Base-by-base conservation (phyloP, 2,329 filamentous ascomycete genomes). In the Diplodia seriata region DNA sequence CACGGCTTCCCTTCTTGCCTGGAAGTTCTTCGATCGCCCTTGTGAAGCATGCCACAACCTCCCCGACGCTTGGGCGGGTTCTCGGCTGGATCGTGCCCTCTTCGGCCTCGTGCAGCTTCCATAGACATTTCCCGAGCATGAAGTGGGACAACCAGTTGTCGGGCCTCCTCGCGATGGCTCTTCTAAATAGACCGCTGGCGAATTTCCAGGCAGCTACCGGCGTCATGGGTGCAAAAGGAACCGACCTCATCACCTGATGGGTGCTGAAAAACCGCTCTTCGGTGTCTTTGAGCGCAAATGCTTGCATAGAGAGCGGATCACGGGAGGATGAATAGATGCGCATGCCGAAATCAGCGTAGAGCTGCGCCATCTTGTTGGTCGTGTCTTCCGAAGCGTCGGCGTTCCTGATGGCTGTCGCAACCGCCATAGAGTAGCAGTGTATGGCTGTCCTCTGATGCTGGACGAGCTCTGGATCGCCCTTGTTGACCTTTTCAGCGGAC, bases 401-500 rank as follows among this genome's bases (percentile, higher is more conserved):
- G 20, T 82, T 83, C 55, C 86, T 84, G 68, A 87, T 82, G 15
- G 88, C 86, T 55, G 85, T 83, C 20, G 89, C 86, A 50, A 89
- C 82, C 8, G 90, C 89, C 88, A 91, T 90, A 3, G 85, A 81
- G 71, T 87, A 88, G 76, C 92, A 94, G 77, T 97, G 92, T 55
- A 97, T 94, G 1, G 92, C 90, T 73, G 88, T 88, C 38, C 92
- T 87, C 76, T 97, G 92, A 69, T 91, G 86, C 63, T 87, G 88
- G 29, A 93, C 86, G 54, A 97, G 80, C 68, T 96, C 92, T 4
- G 83, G 81, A 67, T 91, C 89, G 73, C 91, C 90, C 76, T 91
- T 94, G 79, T 97, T 97, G 80, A 97, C 90, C 78, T 96, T 97
- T 72, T 97, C 93, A 0, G 93, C 91, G 23, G 90, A 91, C 93